Base-by-base conservation (phyloP, 306 rosid genomes). In the Cicer cuneatum region DNA sequence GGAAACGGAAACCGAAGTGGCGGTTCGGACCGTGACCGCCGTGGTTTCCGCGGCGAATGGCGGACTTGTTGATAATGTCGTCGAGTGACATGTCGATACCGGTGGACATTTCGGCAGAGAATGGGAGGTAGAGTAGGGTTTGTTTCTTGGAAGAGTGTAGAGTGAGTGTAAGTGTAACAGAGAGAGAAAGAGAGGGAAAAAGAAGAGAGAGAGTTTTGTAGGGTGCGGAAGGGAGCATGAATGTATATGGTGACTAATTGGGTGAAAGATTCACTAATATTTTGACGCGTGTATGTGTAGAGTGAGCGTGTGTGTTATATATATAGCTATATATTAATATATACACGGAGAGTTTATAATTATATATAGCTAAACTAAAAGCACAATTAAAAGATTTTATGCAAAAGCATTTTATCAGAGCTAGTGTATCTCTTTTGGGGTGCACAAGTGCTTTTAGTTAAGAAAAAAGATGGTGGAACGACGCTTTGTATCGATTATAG, bases 21-120 rank as follows among this genome's bases (percentile, higher is more conserved):
- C 76, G 81, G 24, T 14, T 42, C 4, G 81, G 71, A 5, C 57
- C 71, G 19, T 67, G 56, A 7, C 0, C 15, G 7, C 2, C 10
- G 8, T 7, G 1, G 8, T 5, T 1, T 5, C 76, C 66, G 47
- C 63, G 77, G 46, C 47, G 77, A 41, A 56, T 14, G 46, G 72
- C 2, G 66, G 83, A 66, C 10, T 13, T 21, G 60, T 41, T 59
- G n/a, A 74, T 66, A 41, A 80, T 35, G 33, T 75, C 62, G 24
- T 80, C 80, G 66, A 80, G 80, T 0, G 80, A 75, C 84, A 80
- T 61, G 73, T 75, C 69, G 0, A 69, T 60, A 10, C 56, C 37
- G 46, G 40, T 46, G 11, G 61, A 38, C 80, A 80, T 80, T 42
- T 19, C 46, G 53, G 12, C 47, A 48, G 57, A 51, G 11, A 71